These are phyloP conservation scores for Blastobotrys ciferrii DNA, from an alignment of 1,139 yeast species.

Conservation along the genomic window DNA sequence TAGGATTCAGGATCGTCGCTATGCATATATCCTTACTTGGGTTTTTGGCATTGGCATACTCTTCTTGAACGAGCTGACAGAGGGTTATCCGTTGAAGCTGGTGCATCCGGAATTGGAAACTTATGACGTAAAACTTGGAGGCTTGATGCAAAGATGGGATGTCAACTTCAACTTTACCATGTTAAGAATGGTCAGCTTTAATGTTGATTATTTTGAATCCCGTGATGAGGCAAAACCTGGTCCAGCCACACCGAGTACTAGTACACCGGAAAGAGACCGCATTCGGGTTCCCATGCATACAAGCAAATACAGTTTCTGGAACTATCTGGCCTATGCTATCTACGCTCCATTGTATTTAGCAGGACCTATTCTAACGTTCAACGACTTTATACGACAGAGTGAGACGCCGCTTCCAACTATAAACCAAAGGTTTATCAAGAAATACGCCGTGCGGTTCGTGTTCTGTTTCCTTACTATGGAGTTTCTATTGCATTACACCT, in stretches of 20 bases:
- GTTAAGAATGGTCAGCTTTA: slow-evolving; percentile 78
- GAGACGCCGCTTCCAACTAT: slow-evolving; percentile 51
- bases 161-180: slow-evolving; percentile 90
- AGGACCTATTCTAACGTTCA: slow-evolving; percentile 91
- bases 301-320: slow-evolving; percentile 56
- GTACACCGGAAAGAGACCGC: slow-evolving; percentile 60
- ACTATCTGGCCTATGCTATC: slow-evolving; percentile 71
- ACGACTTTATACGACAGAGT: slow-evolving; percentile 78
- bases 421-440: slow-evolving; percentile 48
- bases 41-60: slow-evolving; percentile 69
- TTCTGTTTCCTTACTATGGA: slow-evolving; percentile 87
- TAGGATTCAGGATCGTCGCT: slow-evolving; percentile 35
- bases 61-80: slow-evolving; percentile 69
- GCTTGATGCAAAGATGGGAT: slow-evolving; percentile 90
- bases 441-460: slow-evolving; percentile 65
- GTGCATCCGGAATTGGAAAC: slow-evolving; percentile 41
- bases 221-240: slow-evolving; percentile 9
- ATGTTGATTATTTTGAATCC: slow-evolving; percentile 58
- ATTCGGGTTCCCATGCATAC: slow-evolving; percentile 61
- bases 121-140: slow-evolving; percentile 49
- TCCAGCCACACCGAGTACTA: slow-evolving; percentile 17
- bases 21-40: slow-evolving; percentile 52
- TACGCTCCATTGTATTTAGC: slow-evolving; percentile 92
- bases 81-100: slow-evolving; percentile 49
- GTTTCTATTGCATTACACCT: slow-evolving; percentile 76